Conservation (phyloP, 2,329 filamentous ascomycete species). For the Endothia cerciana region DNA sequence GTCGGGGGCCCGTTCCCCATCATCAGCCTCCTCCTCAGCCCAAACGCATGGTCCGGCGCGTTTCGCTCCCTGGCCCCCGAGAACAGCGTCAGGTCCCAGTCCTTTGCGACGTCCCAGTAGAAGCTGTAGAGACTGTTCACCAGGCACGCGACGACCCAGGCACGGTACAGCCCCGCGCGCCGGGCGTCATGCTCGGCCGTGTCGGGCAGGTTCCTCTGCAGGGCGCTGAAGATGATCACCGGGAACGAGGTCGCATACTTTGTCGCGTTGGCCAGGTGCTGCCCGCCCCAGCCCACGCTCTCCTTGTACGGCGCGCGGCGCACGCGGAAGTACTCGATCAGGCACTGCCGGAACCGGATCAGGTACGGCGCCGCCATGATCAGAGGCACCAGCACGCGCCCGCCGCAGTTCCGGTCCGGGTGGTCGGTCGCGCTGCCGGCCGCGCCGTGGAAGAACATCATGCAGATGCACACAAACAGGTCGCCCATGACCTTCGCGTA, state of each 20-base stretch:
- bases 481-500: conserved; percentile 93
- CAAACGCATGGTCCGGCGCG: conserved; percentile 71
- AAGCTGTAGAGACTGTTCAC: conserved; percentile 94
- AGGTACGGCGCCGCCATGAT: conserved; percentile 81
- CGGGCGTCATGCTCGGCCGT: conserved; percentile 42
- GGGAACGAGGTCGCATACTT: conserved; percentile 97
- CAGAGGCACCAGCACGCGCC: conserved; percentile 77
- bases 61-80: conserved; percentile 60
- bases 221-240: conserved; percentile 78
- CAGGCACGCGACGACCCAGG: conserved; percentile 74
- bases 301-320: conserved; percentile 58
- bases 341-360: conserved; percentile 88
- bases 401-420: conserved; percentile 82
- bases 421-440: conserved; percentile 75
- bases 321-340: conserved; percentile 84
- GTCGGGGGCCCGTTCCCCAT: conserved; percentile 68
- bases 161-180: conserved; percentile 51
- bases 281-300: conserved; percentile 73
- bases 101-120: conserved; percentile 96
- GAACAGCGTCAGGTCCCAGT: conserved; percentile 93
- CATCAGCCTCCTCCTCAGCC: conserved; percentile 73
- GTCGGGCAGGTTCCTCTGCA: conserved; percentile 65
- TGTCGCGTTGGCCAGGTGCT: conserved; percentile 89
- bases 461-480: conserved; percentile 85
- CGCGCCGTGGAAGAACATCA: conserved; percentile 71